These are phyloP conservation scores for Plectosphaerella sp. DNA, from an alignment of 2,329 filamentous ascomycete genomes.

Conservation along the genomic window DNA sequence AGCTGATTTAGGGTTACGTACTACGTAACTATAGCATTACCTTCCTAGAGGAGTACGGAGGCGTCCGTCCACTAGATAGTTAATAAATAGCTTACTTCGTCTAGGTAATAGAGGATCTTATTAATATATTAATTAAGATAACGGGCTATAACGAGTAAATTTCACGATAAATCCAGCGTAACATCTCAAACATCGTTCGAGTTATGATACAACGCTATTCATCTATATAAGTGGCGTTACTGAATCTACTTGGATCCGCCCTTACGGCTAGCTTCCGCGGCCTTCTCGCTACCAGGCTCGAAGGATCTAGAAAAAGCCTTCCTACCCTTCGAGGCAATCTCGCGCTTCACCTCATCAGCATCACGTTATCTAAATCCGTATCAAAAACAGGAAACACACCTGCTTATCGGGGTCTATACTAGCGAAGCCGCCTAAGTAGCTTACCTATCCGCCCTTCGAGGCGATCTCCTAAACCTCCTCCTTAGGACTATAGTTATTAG, in stretches of 20 bases:
- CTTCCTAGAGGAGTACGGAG: no score
- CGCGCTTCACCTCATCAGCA: slow-evolving; percentile 30
- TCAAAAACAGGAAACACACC: slow-evolving; percentile 28
- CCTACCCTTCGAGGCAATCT: slow-evolving; percentile 52
- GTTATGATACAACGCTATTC: no score
- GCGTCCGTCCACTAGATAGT: no score
- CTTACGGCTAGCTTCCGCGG: slow-evolving; percentile 49
- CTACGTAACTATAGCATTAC: no score
- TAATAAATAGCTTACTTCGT: no score
- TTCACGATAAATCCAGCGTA: no score
- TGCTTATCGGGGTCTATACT: slow-evolving; percentile 36
- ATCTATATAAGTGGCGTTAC: no score
- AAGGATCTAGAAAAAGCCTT: slow-evolving; percentile 50
- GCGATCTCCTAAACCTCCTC: slow-evolving; percentile 40
- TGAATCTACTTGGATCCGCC: slow-evolving; percentile 28
- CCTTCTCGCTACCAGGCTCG: slow-evolving; percentile 45
- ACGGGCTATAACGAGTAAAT: no score
- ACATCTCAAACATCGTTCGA: no score
- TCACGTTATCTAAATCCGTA: slow-evolving; percentile 17
- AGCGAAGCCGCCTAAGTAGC: slow-evolving; percentile 31
- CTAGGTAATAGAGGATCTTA: no score
- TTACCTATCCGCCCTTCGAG: slow-evolving; percentile 33
- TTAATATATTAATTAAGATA: no score
- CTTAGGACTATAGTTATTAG: slow-evolving; percentile 24
- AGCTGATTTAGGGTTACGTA: no score